Evolutionary conservation across 106 monocot genomes (phyloP).

Genomic region (Posidonia australis): DNA sequence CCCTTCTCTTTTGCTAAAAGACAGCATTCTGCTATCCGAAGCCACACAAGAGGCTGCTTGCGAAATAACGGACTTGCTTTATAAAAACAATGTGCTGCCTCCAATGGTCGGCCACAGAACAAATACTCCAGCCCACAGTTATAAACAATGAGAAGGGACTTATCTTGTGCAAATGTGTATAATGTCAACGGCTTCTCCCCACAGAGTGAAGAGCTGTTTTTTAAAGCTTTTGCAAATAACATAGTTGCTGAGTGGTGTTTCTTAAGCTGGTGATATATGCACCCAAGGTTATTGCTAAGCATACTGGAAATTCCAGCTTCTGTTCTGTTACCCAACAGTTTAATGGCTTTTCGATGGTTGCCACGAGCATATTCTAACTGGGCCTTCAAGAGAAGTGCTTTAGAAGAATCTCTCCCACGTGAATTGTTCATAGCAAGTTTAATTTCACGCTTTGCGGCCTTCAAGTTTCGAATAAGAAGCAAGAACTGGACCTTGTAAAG

Average conservation of each 20-base stretch:
- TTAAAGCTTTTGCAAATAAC: slow-evolving; percentile 42
- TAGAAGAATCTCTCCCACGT: slow-evolving; percentile 68
- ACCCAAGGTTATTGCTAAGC: slow-evolving; percentile 70
- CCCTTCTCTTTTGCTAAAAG: slow-evolving; percentile 61
- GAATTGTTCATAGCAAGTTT: slow-evolving; percentile 74
- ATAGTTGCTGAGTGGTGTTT: slow-evolving; percentile 34
- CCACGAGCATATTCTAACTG: slow-evolving; percentile 85
- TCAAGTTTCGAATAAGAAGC: slow-evolving; percentile 63
- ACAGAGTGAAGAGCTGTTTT: slow-evolving; percentile 7
- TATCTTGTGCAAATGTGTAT: slow-evolving; percentile 59
- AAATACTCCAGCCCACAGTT: slow-evolving; percentile 74
- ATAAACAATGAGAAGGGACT: slow-evolving; percentile 51
- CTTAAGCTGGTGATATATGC: slow-evolving; percentile 59
- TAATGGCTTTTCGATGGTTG: slow-evolving; percentile 65
- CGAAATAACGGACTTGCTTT: slow-evolving; percentile 41
- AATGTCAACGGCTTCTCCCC: slow-evolving; percentile 55
- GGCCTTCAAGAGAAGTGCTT: slow-evolving; percentile 65
- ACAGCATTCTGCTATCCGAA: slow-evolving; percentile 79
- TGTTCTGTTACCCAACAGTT: slow-evolving; percentile 42
- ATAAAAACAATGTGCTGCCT: slow-evolving; percentile 59
- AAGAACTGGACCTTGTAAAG: slow-evolving; percentile 42
- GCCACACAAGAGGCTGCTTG: slow-evolving; percentile 62
- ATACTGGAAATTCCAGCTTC: slow-evolving; percentile 25
- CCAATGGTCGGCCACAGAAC: slow-evolving; percentile 47
- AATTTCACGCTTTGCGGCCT: slow-evolving; percentile 74